Percentiles rank a stretch among this genome's conserved stretches.
Conservation (phyloP, 2,329 filamentous ascomycete genomes). For the Monilinia laxa region DNA sequence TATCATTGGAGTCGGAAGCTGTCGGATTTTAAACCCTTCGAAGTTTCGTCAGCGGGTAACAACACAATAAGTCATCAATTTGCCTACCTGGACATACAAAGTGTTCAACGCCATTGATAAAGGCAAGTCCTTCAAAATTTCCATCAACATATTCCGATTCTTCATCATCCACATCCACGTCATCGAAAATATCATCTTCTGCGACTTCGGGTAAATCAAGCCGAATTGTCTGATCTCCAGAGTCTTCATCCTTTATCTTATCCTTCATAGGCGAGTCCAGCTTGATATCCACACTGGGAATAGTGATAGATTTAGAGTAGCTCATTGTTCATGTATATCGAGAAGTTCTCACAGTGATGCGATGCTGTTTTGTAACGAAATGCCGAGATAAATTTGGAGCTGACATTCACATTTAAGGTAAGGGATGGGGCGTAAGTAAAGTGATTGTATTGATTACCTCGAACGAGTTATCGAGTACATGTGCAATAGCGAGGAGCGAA, state of each 20-base stretch:
- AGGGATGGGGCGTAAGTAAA: background rate
- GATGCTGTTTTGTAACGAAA: background rate
- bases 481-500: background rate
- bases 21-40: slow-evolving; percentile 25
- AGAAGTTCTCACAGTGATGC: background rate
- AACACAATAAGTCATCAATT: background rate
- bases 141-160: slow-evolving; percentile 34
- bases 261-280: slow-evolving; percentile 20
- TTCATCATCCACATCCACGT: slow-evolving; percentile 35
- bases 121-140: slow-evolving; percentile 32
- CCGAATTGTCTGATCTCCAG: slow-evolving; percentile 25
- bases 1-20: slow-evolving; percentile 21
- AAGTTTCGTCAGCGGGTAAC: slow-evolving; percentile 3
- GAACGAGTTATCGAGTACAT: background rate
- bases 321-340: background rate
- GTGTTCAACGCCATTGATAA: slow-evolving; percentile 21
- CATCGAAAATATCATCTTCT: slow-evolving; percentile 35
- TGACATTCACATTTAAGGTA: background rate
- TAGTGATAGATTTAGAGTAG: slow-evolving; percentile 2
- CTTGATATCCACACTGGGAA: slow-evolving; percentile 24
- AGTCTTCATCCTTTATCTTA: slow-evolving; percentile 28
- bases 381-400: background rate
- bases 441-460: background rate
- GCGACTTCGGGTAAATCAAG: slow-evolving; percentile 26
- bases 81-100: slow-evolving; percentile 24